Evolutionary conservation across 2,329 filamentous ascomycete species (phyloP).

Genomic region (Scedosporium minutisporum): DNA sequence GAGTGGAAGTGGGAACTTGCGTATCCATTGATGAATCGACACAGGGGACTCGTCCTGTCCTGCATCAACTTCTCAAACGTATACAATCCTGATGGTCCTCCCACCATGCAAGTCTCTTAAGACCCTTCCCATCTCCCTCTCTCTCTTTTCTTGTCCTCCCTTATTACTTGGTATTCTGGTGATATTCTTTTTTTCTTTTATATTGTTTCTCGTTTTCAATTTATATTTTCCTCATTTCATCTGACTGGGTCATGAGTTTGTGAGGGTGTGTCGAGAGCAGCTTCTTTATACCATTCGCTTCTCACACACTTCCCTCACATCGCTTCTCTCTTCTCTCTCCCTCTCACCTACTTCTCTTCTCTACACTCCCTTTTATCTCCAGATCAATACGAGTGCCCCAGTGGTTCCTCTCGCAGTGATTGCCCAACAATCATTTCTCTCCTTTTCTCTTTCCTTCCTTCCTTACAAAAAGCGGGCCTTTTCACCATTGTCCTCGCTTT

Average conservation of each 20-base stretch:
- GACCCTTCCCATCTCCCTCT: not conserved
- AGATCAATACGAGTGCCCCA: not conserved
- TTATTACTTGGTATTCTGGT: not conserved
- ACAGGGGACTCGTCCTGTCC: not conserved
- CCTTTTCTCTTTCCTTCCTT: not conserved
- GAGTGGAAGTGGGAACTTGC: no score
- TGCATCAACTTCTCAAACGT: constrained; percentile 5
- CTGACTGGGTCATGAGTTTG: no score
- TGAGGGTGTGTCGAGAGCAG: no score
- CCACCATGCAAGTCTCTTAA: not conserved
- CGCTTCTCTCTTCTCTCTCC: not conserved
- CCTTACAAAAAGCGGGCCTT: not conserved
- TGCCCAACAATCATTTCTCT: constrained; percentile 1
- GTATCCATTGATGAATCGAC: no score
- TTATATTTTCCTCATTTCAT: constrained; percentile 4
- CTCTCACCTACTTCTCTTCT: not conserved
- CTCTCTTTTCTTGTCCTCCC: not conserved
- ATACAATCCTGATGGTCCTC: constrained; percentile 2
- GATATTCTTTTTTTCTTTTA: constrained; percentile 1
- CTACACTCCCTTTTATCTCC: constrained; percentile 1
- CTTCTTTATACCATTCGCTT: no score
- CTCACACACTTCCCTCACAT: no score
- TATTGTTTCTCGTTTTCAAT: constrained; percentile 5
- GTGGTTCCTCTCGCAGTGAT: not conserved
- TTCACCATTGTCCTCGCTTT: not conserved